Conservation (phyloP, 179 eudicot species). For the Silene vulgaris region DNA sequence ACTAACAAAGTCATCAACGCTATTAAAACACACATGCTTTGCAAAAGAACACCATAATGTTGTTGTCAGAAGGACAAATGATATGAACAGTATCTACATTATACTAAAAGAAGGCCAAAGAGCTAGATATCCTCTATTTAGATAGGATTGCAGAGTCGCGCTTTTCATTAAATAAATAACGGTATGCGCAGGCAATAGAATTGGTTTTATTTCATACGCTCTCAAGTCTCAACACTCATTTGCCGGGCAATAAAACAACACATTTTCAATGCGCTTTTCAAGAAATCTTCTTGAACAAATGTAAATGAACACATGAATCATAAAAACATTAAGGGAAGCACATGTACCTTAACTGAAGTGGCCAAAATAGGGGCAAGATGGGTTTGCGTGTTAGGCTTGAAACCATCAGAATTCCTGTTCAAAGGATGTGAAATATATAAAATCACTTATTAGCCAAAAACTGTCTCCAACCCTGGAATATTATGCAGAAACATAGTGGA, state of each 20-base stretch:
- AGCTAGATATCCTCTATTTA: neutral
- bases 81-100: neutral
- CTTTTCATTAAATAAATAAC: neutral
- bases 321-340: neutral
- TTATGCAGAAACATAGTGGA: neutral
- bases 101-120: neutral
- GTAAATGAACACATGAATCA: neutral
- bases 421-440: slow-evolving; percentile 9
- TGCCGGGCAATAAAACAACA: neutral
- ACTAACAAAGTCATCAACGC: slow-evolving; percentile 9
- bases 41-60: neutral
- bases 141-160: neutral
- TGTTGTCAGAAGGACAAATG: neutral
- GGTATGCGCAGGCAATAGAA: too few species aligned
- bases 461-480: neutral
- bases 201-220: too few species aligned
- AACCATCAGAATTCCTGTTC: slow-evolving; percentile 71
- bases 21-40: slow-evolving; percentile 11
- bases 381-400: slow-evolving; percentile 76
- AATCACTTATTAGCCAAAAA: neutral
- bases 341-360: slow-evolving; percentile 70
- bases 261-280: neutral
- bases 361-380: slow-evolving; percentile 92
- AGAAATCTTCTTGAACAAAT: neutral
- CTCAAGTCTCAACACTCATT: neutral